phyloP scores from a whole-genome alignment of 2,329 filamentous ascomycete genomes.

The Fusarium cicatricum region DNA sequence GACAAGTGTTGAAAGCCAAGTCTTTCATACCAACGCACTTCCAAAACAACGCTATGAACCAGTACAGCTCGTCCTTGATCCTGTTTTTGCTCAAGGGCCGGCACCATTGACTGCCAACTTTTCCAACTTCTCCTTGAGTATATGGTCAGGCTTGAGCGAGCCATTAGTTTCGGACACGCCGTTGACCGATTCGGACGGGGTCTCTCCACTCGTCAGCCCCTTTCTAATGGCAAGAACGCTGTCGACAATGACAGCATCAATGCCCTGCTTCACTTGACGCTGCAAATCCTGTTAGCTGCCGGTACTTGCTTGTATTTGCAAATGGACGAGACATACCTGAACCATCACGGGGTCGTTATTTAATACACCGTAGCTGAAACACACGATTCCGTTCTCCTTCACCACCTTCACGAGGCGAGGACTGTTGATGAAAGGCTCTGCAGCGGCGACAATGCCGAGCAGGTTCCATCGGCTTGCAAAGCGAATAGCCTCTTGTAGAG shows the following conservation, averaged over 20 bases:
- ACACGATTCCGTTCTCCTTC: slow-evolving; percentile 92
- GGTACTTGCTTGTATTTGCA: neutral
- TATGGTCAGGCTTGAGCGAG: slow-evolving; percentile 19
- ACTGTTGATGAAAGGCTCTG: slow-evolving; percentile 86
- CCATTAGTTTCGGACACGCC: slow-evolving; percentile 23
- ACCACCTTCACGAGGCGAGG: slow-evolving; percentile 90
- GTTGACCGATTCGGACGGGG: slow-evolving; percentile 24
- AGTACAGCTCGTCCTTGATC: slow-evolving; percentile 1
- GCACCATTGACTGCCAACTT: slow-evolving; percentile 34
- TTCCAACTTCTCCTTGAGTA: slow-evolving; percentile 34
- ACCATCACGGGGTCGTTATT: slow-evolving; percentile 92
- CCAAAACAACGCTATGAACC: slow-evolving; percentile 1
- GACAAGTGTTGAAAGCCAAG: slow-evolving; percentile 8
- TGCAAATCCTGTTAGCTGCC: slow-evolving; percentile 48
- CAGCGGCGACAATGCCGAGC: slow-evolving; percentile 88
- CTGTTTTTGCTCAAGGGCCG: slow-evolving; percentile 20
- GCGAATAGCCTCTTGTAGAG: slow-evolving; percentile 92
- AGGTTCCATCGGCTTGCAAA: slow-evolving; percentile 97
- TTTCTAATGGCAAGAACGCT: slow-evolving; percentile 92
- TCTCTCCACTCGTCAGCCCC: slow-evolving; percentile 69
- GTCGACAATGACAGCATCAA: slow-evolving; percentile 98
- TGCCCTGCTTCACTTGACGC: slow-evolving; percentile 92
- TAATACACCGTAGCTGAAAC: slow-evolving; percentile 88
- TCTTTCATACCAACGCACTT: slow-evolving; percentile 12
- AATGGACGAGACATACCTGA: slow-evolving; percentile 65